Conservation (phyloP, 495 filamentous ascomycete species). For the Baudoinia panamericana region DNA sequence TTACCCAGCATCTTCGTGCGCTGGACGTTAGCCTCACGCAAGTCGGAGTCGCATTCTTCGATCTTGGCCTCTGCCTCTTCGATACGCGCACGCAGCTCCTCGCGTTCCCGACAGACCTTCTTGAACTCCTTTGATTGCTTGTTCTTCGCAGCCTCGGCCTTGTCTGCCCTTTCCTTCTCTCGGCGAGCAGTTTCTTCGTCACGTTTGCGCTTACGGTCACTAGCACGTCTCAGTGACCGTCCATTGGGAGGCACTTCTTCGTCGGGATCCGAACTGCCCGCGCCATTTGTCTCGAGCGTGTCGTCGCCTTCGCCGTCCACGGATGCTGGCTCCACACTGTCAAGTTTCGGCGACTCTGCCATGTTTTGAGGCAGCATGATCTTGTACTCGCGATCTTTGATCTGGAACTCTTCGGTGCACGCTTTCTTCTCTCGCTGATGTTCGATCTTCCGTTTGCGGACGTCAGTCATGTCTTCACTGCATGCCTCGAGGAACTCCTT, state of each 20-base stretch:
- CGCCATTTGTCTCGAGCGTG: slow-evolving; percentile 15
- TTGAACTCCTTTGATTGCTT: slow-evolving; percentile 63
- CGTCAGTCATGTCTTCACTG: slow-evolving; percentile 78
- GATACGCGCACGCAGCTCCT: slow-evolving; percentile 67
- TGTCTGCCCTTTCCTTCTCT: slow-evolving; percentile 62
- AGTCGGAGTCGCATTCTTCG: slow-evolving; percentile 69
- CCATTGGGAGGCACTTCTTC: slow-evolving; percentile 47
- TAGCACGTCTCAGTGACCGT: slow-evolving; percentile 63
- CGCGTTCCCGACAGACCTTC: slow-evolving; percentile 74
- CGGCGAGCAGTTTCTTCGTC: slow-evolving; percentile 43
- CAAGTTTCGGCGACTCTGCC: slow-evolving; percentile 48
- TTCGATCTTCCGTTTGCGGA: slow-evolving; percentile 90
- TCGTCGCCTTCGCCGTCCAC: slow-evolving; percentile 43
- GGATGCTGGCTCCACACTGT: slow-evolving; percentile 49
- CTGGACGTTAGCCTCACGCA: slow-evolving; percentile 84
- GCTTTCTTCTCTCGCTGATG: slow-evolving; percentile 70
- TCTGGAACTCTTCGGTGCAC: slow-evolving; percentile 67
- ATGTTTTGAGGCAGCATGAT: slow-evolving; percentile 61
- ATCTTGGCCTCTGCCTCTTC: slow-evolving; percentile 74
- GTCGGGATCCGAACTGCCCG: slow-evolving; percentile 38
- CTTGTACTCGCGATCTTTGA: slow-evolving; percentile 77
- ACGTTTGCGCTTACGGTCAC: slow-evolving; percentile 54
- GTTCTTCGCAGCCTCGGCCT: slow-evolving; percentile 69
- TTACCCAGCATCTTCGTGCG: slow-evolving; percentile 79
- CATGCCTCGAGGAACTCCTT: slow-evolving; percentile 82